Base-by-base conservation (phyloP, 192 early-diverging fungal species). In the Mortierella claussenii region DNA sequence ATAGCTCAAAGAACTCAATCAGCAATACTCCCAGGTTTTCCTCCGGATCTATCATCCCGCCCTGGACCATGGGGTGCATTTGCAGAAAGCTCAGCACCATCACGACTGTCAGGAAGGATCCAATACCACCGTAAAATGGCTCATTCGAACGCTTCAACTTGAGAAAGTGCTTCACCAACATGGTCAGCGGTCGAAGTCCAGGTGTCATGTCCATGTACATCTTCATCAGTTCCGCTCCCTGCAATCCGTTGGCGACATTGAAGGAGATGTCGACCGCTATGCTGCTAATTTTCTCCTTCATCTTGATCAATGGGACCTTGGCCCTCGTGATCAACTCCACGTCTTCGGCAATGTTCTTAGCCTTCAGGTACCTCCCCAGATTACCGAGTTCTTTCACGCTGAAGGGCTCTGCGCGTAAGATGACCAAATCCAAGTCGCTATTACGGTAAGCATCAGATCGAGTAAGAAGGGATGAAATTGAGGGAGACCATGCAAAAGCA, bases 1-100 rank as follows among this genome's bases (percentile, higher is more conserved):
- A 99, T 3, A 97, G 83, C 67, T 99, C 95, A 53, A 99, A 89
- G 54, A 97, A 94, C 74, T 99, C 97, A 8, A 96, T 82, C 42
- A 99, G 60, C 15, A 99, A 69, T n/a, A 94, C 85, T 28, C 95
- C 97, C 28, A 99, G 65, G 78, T 97, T 99, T 8, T 91, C 78
- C 43, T 71, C 36, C 0, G 92, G 75, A 28, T 86, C 79, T 18
- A 96, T 86, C 10, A 82, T 69, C 12, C 90, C 88, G 12, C 83
- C 79, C 53, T 86, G 85, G 1, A 98, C 68, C 21, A 81, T 78
- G 7, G 96, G 96, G 65, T 98, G 97, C 76, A 91, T 81, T 85
- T 89, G 95, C 20, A 99, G 78, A 57, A 97, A 92, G 46, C 91
- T 89, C 55, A 90, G 82, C 1, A 93, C 89, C 70, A 97, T 68